Evolutionary conservation across 2,329 filamentous ascomycete genomes (phyloP), one percentile per base, ranked within the genome.

Genomic region (Emmonsiellopsis sp.): DNA sequence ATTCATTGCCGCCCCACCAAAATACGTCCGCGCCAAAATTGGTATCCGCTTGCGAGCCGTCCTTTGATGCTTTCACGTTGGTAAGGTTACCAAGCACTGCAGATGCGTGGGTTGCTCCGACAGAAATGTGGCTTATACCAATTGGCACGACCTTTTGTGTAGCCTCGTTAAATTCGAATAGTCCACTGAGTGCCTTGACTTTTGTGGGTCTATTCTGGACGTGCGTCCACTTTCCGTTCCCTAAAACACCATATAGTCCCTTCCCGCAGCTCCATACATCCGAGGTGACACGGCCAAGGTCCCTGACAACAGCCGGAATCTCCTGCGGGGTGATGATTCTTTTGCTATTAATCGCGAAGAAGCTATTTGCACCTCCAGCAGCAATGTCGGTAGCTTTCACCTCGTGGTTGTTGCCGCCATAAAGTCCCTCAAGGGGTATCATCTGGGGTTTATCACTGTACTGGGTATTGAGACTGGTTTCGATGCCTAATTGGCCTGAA

Each of bases 1-100:
- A 82, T 73, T 97, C 91, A 64, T 97, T 98, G 51, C 89, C 89
- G 57, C 93, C 93, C 89, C 91, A 98, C 76, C 89, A 94, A 1
- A 97, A 69, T 32, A 91, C 84, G 67, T 97, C 93, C 4, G 86
- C 83, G 48, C 93, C 93, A 82, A 85, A 95, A n/a, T 61, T 59
- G 1, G 84, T 89, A 63, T 90, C 86, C 59, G 87, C 86, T 41
- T 81, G 74, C 1, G 79, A 78, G 13, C 68, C 62, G 57, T 70
- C 68, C 62, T 75, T 52, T 66, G 71, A 56, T 62, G 84, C 78
- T 13, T 76, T 72, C 5, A 90, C 77, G 51, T 83, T 77, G 1
- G 87, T 87, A 32, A 86, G 80, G 65, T 96, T 96, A 64, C 84
- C 80, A 82, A 97, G 84, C 8, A 93, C 79, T 1, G 89, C 92